These are phyloP conservation scores for Russula griseocarnosa DNA, from an alignment of 768 basidiomycete genomes.

Conservation along the genomic window DNA sequence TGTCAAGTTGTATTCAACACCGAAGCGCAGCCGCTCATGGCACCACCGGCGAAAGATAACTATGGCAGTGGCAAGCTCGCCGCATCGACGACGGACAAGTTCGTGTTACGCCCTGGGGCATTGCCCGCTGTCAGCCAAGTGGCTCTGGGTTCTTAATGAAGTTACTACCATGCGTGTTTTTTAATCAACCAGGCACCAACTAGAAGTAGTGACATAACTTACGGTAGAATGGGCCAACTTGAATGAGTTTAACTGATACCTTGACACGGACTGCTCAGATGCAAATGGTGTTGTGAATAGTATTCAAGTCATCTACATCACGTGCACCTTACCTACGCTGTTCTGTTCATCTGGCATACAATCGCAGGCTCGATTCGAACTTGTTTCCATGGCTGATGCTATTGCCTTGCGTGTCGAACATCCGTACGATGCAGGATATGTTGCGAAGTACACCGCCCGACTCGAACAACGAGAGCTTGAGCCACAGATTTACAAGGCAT, in stretches of 20 bases:
- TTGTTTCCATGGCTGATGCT: too few species aligned
- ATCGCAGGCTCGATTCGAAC: too few species aligned
- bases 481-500: too few species aligned
- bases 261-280: too few species aligned
- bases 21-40: conserved; percentile 21
- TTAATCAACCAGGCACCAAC: neutral
- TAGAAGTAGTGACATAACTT: conserved; percentile 16
- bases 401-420: too few species aligned
- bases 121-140: conserved; percentile 32
- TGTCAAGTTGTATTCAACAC: conserved; percentile 42
- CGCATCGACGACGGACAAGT: conserved; percentile 14
- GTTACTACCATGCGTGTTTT: neutral
- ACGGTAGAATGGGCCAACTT: neutral
- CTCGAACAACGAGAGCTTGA: too few species aligned
- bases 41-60: conserved; percentile 26
- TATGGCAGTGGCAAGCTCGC: conserved; percentile 37
- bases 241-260: neutral
- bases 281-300: too few species aligned
- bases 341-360: too few species aligned
- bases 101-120: neutral
- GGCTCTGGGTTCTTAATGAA: conserved; percentile 2
- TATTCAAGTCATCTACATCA: too few species aligned
- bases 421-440: too few species aligned
- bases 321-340: too few species aligned
- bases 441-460: too few species aligned